Evolutionary conservation across 2,329 filamentous ascomycete genomes (phyloP).

Genomic region (Zasmidium citrigriseum): DNA sequence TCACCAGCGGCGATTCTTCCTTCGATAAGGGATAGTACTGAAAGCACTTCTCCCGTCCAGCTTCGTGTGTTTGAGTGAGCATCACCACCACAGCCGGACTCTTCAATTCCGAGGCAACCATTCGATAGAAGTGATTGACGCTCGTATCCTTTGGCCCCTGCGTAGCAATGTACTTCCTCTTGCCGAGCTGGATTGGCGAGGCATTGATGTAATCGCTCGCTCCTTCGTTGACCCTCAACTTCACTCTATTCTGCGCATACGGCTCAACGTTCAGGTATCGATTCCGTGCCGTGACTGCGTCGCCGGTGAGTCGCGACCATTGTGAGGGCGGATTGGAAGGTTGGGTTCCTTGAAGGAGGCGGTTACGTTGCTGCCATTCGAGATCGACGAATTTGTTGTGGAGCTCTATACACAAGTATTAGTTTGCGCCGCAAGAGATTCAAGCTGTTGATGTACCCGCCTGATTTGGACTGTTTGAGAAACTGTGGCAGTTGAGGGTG

Average conservation of each 20-base stretch:
- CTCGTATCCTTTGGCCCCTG: conserved; percentile 77
- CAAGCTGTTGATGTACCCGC: conserved; percentile 39
- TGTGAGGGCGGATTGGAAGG: conserved; percentile 50
- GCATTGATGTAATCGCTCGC: conserved; percentile 57
- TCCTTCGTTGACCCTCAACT: conserved; percentile 73
- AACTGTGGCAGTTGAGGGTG: conserved; percentile 51
- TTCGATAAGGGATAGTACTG: conserved; percentile 67
- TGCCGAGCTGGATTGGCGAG: conserved; percentile 46
- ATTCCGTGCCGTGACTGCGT: conserved; percentile 66
- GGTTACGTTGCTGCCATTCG: conserved; percentile 60
- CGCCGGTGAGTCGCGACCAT: conserved; percentile 60
- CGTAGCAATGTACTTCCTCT: conserved; percentile 79
- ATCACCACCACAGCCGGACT: conserved; percentile 78
- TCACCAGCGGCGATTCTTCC: conserved; percentile 30
- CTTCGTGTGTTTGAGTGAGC: conserved; percentile 86
- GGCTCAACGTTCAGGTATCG: conserved; percentile 89
- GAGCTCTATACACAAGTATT: conserved; percentile 49
- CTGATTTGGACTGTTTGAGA: conserved; percentile 50
- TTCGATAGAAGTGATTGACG: conserved; percentile 86
- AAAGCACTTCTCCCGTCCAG: conserved; percentile 77
- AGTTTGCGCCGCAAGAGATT: conserved; percentile 7
- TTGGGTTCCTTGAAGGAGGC: conserved; percentile 50
- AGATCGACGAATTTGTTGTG: conserved; percentile 62
- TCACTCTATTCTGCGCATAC: conserved; percentile 83
- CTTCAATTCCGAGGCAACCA: conserved; percentile 69